Evolutionary conservation across 305 asterid species (phyloP), one percentile per base, ranked within the genome.

Genomic region (Solanum hybrid): DNA sequence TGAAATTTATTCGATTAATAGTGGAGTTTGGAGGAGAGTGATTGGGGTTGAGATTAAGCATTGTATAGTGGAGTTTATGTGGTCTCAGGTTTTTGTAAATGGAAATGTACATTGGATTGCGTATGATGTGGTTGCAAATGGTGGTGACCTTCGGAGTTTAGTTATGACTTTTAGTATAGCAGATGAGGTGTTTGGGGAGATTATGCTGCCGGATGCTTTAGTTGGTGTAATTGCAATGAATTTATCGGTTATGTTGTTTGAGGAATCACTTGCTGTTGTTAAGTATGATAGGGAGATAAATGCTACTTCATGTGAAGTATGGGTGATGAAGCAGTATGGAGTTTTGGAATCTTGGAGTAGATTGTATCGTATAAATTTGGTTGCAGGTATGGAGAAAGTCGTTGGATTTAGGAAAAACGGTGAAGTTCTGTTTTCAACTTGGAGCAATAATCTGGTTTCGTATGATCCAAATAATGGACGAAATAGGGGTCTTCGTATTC

Each of bases 241-340:
- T 75, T 85, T 95, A 90, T 35, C 34, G 64, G 34, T 94, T 33
- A 78, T 75, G 39, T 82, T 77, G 1, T 89, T 90, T 40, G 92
- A 80, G 90, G 93, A 82, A 34, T 91, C 92, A 2, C 93, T 96
- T 64, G 94, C 90, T 20, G 94, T 92, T 89, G 76, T 91, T 24
- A 90, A 90, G 73, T 90, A 36, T 24, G 81, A 67, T 24, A 88
- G 75, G 71, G 90, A 64, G 28, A 64, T 24, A 13, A 89, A 86
- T 20, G 81, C 34, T 85, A 67, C 35, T 57, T 88, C 24, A 12
- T 91, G 93, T 89, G 91, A 87, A 87, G 92, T 96, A 89, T 96
- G 97, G 98, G 87, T 91, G 80, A 94, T 94, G 98, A 91, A 92
- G 91, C 92, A 93, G 78, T 94, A 93, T 83, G 96, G 95, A 51